These are phyloP conservation scores for Zygosaccharomyces pseudobailii DNA, from an alignment of 1,139 yeast species.

Conservation along the genomic window DNA sequence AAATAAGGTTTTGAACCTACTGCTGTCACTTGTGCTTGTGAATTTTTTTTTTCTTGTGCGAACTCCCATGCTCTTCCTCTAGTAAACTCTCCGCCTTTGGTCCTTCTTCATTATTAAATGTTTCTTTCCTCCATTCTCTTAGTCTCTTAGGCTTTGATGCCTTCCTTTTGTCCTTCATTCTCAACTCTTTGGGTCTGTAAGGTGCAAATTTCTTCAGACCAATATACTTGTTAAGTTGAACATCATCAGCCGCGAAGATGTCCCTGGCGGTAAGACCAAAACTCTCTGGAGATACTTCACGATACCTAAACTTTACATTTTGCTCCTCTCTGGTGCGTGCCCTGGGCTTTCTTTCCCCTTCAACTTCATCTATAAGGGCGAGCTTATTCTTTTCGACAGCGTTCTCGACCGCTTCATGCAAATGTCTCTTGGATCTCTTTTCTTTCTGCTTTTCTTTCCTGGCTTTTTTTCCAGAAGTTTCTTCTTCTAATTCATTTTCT, in stretches of 20 bases:
- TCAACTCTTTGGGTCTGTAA: constrained; percentile 70
- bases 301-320: constrained; percentile 64
- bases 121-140: constrained; percentile 85
- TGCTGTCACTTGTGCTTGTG: constrained; percentile 1
- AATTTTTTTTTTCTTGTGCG: constrained; percentile 1
- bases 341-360: constrained; percentile 45
- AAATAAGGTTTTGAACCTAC: background rate
- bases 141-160: constrained; percentile 77
- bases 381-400: constrained; percentile 56
- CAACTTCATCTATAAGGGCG: constrained; percentile 53
- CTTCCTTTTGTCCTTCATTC: constrained; percentile 76
- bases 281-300: constrained; percentile 93
- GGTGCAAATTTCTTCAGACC: constrained; percentile 94
- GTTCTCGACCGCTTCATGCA: constrained; percentile 65
- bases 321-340: constrained; percentile 38
- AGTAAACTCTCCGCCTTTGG: background rate
- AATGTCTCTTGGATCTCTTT: constrained; percentile 57
- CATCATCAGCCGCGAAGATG: constrained; percentile 84
- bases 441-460: constrained; percentile 53
- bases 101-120: constrained; percentile 64
- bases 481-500: constrained; percentile 27
- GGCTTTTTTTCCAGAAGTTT: constrained; percentile 41
- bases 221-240: constrained; percentile 72
- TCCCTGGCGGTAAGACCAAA: constrained; percentile 85
- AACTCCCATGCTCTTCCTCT: background rate